A percentile compares a stretch with the other conserved stretches of the same genome.
Evolutionary conservation across 2,329 filamentous ascomycete species (phyloP).

Genomic region (Periconia macrospinosa): DNA sequence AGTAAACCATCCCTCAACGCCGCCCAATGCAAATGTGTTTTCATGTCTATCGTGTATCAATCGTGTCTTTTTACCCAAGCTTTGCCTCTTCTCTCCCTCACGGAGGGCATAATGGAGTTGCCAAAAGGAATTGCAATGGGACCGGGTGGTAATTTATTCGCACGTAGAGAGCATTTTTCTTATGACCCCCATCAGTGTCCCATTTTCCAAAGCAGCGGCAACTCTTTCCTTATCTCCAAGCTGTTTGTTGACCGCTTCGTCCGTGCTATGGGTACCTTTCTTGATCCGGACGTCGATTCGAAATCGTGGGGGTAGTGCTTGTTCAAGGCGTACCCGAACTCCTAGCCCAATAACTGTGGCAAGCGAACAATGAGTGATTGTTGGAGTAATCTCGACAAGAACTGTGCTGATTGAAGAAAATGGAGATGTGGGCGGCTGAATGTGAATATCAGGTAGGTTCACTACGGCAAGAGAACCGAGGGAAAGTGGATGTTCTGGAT

Average conservation of each 20-base stretch:
- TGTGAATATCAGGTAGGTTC: conserved; percentile 89
- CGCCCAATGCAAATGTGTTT: not conserved
- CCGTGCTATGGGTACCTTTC: conserved; percentile 92
- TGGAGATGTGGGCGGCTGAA: conserved; percentile 67
- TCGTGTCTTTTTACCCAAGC: not conserved
- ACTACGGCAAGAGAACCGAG: conserved; percentile 92
- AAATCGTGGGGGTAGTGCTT: conserved; percentile 87
- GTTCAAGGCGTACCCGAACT: conserved; percentile 86
- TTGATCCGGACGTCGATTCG: conserved; percentile 92
- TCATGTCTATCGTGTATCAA: not conserved
- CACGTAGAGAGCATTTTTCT: conserved; percentile 93
- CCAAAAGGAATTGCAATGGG: not conserved
- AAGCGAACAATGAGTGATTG: conserved; percentile 93
- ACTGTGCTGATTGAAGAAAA: conserved; percentile 71
- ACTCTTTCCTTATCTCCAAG: conserved; percentile 95
- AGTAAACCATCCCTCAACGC: not conserved
- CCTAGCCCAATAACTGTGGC: conserved; percentile 95
- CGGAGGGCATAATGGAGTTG: too few species aligned
- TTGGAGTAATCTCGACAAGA: conserved; percentile 88
- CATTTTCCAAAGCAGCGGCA: conserved; percentile 91
- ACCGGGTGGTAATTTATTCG: conserved; percentile 49
- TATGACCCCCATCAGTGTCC: conserved; percentile 82
- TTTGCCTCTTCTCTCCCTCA: not conserved
- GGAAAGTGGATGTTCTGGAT: conserved; percentile 94
- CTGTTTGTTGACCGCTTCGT: conserved; percentile 96